Conservation (phyloP, 2,329 filamentous ascomycete genomes). For the Claviceps sp. region DNA sequence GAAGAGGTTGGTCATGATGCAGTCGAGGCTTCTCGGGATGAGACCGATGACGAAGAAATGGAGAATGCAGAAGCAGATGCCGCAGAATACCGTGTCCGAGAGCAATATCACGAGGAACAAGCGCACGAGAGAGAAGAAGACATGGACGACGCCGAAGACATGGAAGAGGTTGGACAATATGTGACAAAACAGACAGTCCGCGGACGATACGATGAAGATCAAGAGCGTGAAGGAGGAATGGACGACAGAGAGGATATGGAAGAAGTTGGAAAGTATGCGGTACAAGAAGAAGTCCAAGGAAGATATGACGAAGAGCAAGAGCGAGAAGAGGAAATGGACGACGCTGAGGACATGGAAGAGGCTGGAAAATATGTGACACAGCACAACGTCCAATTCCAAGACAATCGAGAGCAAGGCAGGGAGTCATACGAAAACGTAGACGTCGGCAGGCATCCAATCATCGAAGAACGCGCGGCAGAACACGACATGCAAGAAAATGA, state of each 20-base stretch:
- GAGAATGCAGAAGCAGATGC: background rate
- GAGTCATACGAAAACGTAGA: background rate
- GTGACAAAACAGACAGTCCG: background rate
- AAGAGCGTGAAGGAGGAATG: background rate
- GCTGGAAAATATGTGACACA: background rate
- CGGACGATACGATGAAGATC: background rate
- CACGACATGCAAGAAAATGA: background rate
- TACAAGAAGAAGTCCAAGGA: background rate
- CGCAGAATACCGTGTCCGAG: background rate
- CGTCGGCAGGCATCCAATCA: conserved; percentile 1
- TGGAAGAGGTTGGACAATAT: background rate
- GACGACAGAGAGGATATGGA: background rate
- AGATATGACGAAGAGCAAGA: too few species aligned
- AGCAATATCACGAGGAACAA: background rate
- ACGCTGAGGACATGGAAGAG: background rate
- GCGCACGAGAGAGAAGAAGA: background rate
- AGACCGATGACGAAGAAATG: background rate
- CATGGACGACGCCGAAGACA: background rate
- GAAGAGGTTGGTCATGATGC: background rate
- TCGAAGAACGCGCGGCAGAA: conserved; percentile 4
- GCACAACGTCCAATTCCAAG: background rate
- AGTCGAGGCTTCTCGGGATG: background rate
- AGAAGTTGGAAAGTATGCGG: background rate
- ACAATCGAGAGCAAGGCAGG: background rate
- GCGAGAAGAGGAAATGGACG: too few species aligned